Evolutionary conservation across 495 filamentous ascomycete species (phyloP).

Genomic region (Penicillium canariense): DNA sequence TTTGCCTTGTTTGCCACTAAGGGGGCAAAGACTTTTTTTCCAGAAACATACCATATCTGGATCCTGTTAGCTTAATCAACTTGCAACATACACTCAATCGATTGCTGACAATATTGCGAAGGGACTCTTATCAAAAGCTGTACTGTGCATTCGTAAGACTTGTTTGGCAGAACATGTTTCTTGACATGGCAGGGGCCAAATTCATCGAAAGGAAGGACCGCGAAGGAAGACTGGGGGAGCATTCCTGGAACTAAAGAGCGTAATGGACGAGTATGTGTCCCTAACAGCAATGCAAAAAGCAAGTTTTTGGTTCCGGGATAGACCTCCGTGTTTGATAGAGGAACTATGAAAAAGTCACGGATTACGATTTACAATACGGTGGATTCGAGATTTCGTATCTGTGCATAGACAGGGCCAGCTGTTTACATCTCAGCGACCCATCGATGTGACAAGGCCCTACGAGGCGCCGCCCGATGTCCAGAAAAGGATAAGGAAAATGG

Average conservation of each 20-base stretch:
- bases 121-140: no score
- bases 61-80: no score
- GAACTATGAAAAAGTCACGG: background rate
- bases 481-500: background rate
- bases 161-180: no score
- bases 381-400: background rate
- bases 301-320: background rate
- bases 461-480: background rate
- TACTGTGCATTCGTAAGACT: no score
- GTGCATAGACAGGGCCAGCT: background rate
- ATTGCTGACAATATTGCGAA: no score
- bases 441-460: background rate
- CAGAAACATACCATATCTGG: no score
- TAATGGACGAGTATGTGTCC: background rate
- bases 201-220: no score
- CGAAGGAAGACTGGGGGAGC: background rate
- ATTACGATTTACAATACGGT: background rate
- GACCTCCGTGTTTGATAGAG: background rate
- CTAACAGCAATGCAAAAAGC: background rate
- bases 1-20: no score
- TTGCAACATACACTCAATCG: no score
- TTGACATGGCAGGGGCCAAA: background rate
- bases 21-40: no score
- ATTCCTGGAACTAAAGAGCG: background rate
- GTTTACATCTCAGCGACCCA: background rate